Conservation (phyloP, 768 basidiomycete species). For the Termitomyces bulborhizus region DNA sequence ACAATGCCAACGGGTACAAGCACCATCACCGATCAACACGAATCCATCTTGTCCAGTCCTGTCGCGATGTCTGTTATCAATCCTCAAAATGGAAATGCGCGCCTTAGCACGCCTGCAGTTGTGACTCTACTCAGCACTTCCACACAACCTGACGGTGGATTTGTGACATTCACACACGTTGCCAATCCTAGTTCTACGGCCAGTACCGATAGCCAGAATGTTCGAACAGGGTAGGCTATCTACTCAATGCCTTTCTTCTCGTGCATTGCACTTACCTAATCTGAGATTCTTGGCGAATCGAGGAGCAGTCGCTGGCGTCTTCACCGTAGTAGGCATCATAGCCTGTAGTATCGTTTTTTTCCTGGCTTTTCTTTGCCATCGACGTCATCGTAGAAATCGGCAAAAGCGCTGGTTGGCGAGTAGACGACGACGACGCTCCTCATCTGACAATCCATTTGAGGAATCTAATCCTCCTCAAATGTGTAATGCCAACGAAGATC, state of each 20-base stretch:
- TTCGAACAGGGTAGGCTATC: conserved; percentile 18
- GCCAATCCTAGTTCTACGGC: conserved; percentile 39
- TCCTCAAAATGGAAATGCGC: conserved; percentile 27
- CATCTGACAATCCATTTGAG: conserved; percentile 31
- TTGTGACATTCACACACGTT: conserved; percentile 45
- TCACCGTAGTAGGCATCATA: conserved; percentile 59
- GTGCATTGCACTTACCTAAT: not conserved
- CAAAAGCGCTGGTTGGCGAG: conserved; percentile 30
- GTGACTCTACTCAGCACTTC: conserved; percentile 42
- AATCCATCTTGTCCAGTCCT: conserved; percentile 38
- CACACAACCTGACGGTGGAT: conserved; percentile 35
- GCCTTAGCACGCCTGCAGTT: conserved; percentile 36
- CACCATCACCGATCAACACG: conserved; percentile 33
- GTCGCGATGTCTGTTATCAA: conserved; percentile 35
- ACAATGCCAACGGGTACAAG: conserved; percentile 24
- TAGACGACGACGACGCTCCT: conserved; percentile 27
- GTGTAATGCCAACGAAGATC: conserved; percentile 7
- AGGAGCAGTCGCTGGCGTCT: conserved; percentile 69
- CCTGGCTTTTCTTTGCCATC: conserved; percentile 36
- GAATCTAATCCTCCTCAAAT: conserved; percentile 18
- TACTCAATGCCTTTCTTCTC: not conserved
- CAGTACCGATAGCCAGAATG: conserved; percentile 13
- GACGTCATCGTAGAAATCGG: conserved; percentile 31
- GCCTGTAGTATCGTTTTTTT: conserved; percentile 39
- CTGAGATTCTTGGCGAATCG: conserved; percentile 59